These are phyloP conservation scores for Nissolia schottii DNA, from an alignment of 306 rosid species.

Conservation along the genomic window DNA sequence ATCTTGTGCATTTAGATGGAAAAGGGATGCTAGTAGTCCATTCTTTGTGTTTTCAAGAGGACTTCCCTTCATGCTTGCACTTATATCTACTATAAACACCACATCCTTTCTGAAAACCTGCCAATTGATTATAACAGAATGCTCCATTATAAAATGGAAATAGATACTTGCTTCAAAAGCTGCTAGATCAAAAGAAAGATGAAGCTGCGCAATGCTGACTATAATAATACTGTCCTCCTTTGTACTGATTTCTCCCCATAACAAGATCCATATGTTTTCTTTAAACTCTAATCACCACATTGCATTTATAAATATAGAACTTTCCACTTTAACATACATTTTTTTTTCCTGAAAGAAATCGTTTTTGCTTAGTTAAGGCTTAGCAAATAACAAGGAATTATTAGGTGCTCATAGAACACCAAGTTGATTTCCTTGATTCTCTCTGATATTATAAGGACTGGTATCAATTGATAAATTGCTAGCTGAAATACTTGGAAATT, in stretches of 20 bases:
- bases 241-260: neutral
- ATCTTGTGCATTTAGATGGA: constrained; percentile 55
- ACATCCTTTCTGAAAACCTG: constrained; percentile 77
- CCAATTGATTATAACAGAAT: constrained; percentile 21
- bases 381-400: neutral
- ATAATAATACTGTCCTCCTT: constrained; percentile 1
- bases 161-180: neutral
- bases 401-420: too few relatives aligned
- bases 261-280: constrained; percentile 1
- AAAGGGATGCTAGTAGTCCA: constrained; percentile 66
- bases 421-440: too few relatives aligned
- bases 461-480: too few relatives aligned
- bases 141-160: neutral
- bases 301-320: neutral
- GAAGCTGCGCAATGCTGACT: neutral
- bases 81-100: constrained; percentile 71
- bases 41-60: constrained; percentile 70
- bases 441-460: too few relatives aligned
- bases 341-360: neutral
- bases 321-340: neutral
- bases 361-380: neutral
- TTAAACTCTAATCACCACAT: neutral
- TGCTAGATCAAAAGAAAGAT: constrained; percentile 1
- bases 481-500: too few relatives aligned
- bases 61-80: constrained; percentile 85